Conservation (phyloP, 371 early-diverging fungal species). For the Rozella allomycis region DNA sequence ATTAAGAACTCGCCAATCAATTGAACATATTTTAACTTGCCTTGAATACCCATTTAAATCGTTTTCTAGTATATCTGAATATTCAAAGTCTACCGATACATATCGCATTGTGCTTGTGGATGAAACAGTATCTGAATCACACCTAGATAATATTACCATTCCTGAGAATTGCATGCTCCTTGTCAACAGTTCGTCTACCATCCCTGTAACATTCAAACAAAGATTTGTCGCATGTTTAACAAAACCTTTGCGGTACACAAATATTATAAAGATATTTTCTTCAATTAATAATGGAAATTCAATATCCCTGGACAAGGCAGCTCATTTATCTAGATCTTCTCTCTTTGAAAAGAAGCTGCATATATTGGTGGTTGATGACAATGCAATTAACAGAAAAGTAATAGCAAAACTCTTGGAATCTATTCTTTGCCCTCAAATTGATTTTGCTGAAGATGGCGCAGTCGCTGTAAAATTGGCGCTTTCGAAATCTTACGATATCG, state of each 20-base stretch:
- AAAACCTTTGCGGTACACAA: not conserved
- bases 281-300: not conserved
- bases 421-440: constrained; percentile 20
- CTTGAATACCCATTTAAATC: no score
- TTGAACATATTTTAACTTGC: no score
- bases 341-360: not conserved
- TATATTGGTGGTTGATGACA: constrained; percentile 30
- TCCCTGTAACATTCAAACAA: not conserved
- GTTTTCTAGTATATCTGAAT: no score
- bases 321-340: not conserved
- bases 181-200: no score
- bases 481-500: constrained; percentile 18
- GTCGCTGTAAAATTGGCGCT: constrained; percentile 17
- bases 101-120: no score
- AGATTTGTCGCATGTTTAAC: not conserved
- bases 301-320: not conserved
- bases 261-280: not conserved
- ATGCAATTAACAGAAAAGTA: constrained; percentile 37
- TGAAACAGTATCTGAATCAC: no score
- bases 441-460: constrained; percentile 31
- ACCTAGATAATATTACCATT: no score
- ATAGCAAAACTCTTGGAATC: constrained; percentile 21
- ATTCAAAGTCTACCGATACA: no score
- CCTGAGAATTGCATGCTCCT: no score
- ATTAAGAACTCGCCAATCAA: no score